Evolutionary conservation across 345 rosid species (phyloP), one percentile per base, ranked within the genome.

Genomic region (Rhizophora apiculata): DNA sequence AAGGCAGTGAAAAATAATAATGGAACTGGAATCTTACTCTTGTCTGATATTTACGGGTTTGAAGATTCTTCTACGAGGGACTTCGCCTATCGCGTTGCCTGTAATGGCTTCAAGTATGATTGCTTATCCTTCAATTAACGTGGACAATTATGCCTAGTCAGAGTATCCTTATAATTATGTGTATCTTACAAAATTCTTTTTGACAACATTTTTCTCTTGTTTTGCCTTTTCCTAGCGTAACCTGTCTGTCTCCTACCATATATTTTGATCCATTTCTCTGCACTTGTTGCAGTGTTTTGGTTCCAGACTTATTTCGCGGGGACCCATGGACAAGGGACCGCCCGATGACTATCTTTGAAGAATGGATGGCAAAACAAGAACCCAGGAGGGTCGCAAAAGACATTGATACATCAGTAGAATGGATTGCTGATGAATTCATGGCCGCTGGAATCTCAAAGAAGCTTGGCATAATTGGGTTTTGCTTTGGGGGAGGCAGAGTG

Each of bases 1-100:
- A 93, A 79, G 66, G 94, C 97, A 13, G 93, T 93, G 65, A 93
- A 93, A 69, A 93, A 93, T 62, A 93, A 90, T 56, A 93, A 90
- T 66, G 91, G 87, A 65, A 78, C 85, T 64, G 96, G 96, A 64
- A 67, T 89, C 34, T 78, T 89, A 74, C 83, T 90, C 51, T 78
- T 90, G 77, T 86, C 96, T 62, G 97, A 87, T 76, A 69, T 89
- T 67, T 90, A 86, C 52, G 96, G 98, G 37, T 89, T 86, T 63
- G 89, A 87, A 82, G 94, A 93, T 80, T 83, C 96, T 3, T 75
- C 91, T 63, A 93, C 91, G 1, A 84, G 91, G 62, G 92, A 93
- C 57, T 93, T 90, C 22, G 97, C 98, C 8, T 93, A 93, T 62
- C 89, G 96, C 2, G 81, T 93, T 29, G 97, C 97, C 55, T 93